A percentile compares a stretch with the other conserved stretches of the same genome.
These are phyloP conservation scores for Saccharomycopsis lassenensis DNA, from an alignment of 805 yeast species.

Conservation along the genomic window DNA sequence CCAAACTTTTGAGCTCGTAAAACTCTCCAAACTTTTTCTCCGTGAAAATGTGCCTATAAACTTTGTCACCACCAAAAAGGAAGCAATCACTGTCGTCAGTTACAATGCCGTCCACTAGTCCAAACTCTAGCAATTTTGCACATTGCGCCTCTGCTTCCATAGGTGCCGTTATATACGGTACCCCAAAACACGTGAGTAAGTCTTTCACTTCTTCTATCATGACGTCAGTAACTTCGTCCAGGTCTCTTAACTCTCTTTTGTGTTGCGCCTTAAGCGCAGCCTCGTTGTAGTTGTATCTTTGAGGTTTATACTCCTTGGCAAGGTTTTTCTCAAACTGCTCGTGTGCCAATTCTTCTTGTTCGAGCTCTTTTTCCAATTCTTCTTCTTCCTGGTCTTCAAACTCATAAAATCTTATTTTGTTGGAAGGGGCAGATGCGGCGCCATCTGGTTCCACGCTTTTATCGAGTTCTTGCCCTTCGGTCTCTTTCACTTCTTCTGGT, in stretches of 20 bases:
- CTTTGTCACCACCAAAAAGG: constrained; percentile 74
- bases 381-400: constrained; percentile 74
- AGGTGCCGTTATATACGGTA: constrained; percentile 92
- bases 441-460: background rate
- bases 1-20: constrained; percentile 52
- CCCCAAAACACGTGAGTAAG: constrained; percentile 74
- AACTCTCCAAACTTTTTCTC: constrained; percentile 88
- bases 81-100: constrained; percentile 98
- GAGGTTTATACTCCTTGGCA: constrained; percentile 19
- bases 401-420: constrained; percentile 33
- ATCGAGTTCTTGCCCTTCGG: background rate
- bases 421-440: background rate
- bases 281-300: constrained; percentile 23
- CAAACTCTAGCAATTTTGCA: constrained; percentile 59
- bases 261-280: constrained; percentile 48
- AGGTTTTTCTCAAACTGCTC: constrained; percentile 43
- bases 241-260: constrained; percentile 64
- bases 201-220: constrained; percentile 93
- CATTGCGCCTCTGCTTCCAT: constrained; percentile 99
- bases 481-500: too few relatives aligned
- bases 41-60: constrained; percentile 89
- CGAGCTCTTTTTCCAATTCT: constrained; percentile 47
- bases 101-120: constrained; percentile 84
- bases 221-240: constrained; percentile 78
- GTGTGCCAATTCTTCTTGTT: constrained; percentile 64